Conservation (phyloP, 2,329 filamentous ascomycete genomes). For the Penicillium hordei region DNA sequence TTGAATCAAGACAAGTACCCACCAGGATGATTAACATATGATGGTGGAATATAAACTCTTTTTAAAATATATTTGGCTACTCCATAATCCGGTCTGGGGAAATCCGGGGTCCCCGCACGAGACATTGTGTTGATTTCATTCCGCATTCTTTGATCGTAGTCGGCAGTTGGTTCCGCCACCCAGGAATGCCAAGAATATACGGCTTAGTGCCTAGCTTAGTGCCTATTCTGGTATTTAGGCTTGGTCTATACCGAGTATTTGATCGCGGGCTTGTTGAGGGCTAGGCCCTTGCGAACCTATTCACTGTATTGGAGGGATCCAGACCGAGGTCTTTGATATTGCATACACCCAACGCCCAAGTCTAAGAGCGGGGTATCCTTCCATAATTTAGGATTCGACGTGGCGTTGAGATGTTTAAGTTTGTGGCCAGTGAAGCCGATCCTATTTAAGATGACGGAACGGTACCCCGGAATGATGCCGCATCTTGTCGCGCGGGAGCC, state of each 20-base stretch:
- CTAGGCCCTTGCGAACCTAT: background rate
- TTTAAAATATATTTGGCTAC: background rate
- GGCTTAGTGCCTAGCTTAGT: background rate
- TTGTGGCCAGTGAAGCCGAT: background rate
- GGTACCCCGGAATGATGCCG: slow-evolving; percentile 4
- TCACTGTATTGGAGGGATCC: background rate
- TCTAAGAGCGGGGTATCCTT: background rate
- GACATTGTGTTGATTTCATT: background rate
- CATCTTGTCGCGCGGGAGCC: background rate
- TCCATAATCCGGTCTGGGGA: background rate
- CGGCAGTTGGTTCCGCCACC: slow-evolving; percentile 1
- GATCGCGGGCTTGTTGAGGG: background rate
- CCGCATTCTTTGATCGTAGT: background rate
- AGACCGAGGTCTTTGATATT: background rate
- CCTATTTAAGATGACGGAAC: background rate
- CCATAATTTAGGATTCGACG: background rate
- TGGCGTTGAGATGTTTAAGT: background rate
- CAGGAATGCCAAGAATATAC: background rate
- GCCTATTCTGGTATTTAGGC: background rate
- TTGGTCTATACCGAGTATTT: too few species aligned
- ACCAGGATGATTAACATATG: background rate
- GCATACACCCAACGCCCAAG: background rate
- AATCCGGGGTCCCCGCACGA: slow-evolving; percentile 9
- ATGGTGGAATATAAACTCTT: too few species aligned
- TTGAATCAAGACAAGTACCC: background rate